Conservation (phyloP, 1,284 basidiomycete species). For the Ceratobasidium sp. region DNA sequence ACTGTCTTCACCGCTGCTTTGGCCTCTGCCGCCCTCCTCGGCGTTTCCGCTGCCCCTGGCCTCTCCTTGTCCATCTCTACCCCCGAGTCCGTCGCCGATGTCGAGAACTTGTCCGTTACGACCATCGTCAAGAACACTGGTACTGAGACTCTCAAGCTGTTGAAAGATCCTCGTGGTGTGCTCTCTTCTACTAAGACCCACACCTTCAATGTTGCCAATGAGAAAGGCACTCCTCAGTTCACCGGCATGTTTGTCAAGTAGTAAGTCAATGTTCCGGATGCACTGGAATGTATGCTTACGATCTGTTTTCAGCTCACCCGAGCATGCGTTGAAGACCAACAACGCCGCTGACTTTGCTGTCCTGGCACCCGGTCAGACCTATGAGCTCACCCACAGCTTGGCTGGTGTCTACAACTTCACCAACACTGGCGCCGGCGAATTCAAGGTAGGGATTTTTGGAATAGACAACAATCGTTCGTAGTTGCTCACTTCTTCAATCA, state of each 20-base stretch:
- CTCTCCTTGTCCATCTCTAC: slow-evolving; percentile 43
- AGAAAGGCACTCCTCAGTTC: slow-evolving; percentile 46
- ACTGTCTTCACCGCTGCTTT: slow-evolving; percentile 15
- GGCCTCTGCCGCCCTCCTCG: slow-evolving; percentile 14
- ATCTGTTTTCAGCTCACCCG: slow-evolving; percentile 8
- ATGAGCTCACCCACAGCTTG: slow-evolving; percentile 32
- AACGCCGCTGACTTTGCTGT: slow-evolving; percentile 30
- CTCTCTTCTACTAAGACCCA: slow-evolving; percentile 54
- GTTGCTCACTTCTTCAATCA: neutral
- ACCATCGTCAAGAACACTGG: slow-evolving; percentile 58
- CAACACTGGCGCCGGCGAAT: slow-evolving; percentile 34
- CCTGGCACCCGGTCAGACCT: slow-evolving; percentile 33
- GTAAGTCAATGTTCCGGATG: neutral
- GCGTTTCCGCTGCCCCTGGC: slow-evolving; percentile 30
- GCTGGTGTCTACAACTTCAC: slow-evolving; percentile 37
- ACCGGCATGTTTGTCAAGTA: slow-evolving; percentile 37
- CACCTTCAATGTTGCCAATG: slow-evolving; percentile 54
- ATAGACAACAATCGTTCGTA: neutral
- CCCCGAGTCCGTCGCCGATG: slow-evolving; percentile 50
- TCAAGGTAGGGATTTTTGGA: slow-evolving; percentile 13
- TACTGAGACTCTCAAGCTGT: slow-evolving; percentile 55
- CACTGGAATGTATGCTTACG: neutral
- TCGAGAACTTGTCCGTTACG: slow-evolving; percentile 54
- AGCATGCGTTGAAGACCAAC: slow-evolving; percentile 32
- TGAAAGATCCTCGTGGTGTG: slow-evolving; percentile 55